Evolutionary conservation across 1,284 basidiomycete genomes (phyloP), one percentile per base, ranked within the genome.

Genomic region (Ganoderma leucocontextum): DNA sequence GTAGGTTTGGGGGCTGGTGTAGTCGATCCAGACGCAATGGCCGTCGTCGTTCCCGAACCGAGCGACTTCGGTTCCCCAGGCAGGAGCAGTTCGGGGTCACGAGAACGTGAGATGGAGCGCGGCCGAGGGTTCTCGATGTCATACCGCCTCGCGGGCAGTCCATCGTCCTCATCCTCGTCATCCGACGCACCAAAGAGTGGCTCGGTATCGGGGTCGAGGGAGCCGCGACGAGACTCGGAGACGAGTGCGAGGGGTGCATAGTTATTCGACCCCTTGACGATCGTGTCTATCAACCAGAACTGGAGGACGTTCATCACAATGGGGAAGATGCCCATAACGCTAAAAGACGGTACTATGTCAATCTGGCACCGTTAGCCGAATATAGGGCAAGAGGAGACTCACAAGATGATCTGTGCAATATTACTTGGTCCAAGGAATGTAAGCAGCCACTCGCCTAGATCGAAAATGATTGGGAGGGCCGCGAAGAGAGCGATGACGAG

Each of bases 261-360:
- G 53, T 74, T 74, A 39, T 80, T 78, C 25, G 87, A 88, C 2
- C 89, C 91, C 78, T 94, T 95, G 77, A 95, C 92, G 70, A 95
- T 94, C 0, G 94, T 94, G 80, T 95, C 93, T 67, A 94, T 94
- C 61, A 94, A 81, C 93, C 93, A 95, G 83, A 95, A 95, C 78
- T 97, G 95, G 22, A 96, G 73, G 60, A 96, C 83, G 79, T 96
- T 98, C 96, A 98, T 98, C 67, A 92, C 84, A 70, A 97, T 91
- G 1, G 97, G 97, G 82, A 98, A 97, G 60, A 98, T 78, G 65
- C 95, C 95, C 94, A 98, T 97, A 42, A 91, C 91, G 75, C 92
- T 94, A 73, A 15, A 49, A 19, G 41, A n/a, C 68, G 39, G 3
- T 2, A 47, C 1, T 9, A 33, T 38, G n/a, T 66, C 59, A 42